Base-by-base conservation (phyloP, 495 filamentous ascomycete genomes). In the Apodospora peruviana region DNA sequence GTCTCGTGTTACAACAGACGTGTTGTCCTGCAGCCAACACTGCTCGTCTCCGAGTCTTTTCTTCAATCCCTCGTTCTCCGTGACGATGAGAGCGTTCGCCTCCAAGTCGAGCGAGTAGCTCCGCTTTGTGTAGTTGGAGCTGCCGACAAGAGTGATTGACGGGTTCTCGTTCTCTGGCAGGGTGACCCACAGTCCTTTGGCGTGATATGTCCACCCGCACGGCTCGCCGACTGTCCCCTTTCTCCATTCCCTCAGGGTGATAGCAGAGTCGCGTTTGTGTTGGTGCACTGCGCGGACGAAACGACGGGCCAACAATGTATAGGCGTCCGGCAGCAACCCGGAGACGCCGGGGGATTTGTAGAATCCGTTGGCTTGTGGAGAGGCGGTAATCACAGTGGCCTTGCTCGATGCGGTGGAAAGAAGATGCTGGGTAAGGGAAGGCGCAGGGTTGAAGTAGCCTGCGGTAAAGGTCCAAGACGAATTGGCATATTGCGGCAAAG, bases 381-480 rank as follows among this genome's bases (percentile, higher is more conserved):
- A 91, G n/a, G 93, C 93, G 4, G 94, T 95, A 43, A 99, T 79
- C 18, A 99, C 83, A 2, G 87, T 93, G 51, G 87, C 90, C 43
- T 72, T 72, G 12, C 61, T 60, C 4, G 83, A 85, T 4, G 74
- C 66, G 14, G 88, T 90, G 16, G 77, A 70, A 16, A 99, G 80
- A 1, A 97, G 71, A 3, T 95, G 76, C 40, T 83, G 76, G 14
- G 86, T 90, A 5, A 96, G 78, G 2, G 81, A 76, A 2, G 91
- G 83, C 34, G 88, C 87, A 42, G 93, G 94, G 68, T 99, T 98
- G 74, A 98, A 98, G 66, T 98, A 98, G 22, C 93, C 93, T 2
- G 93, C 91, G 18, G 93, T 97, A 68, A 98, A 97, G 12, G 88
- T 88, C 91, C 93, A 97, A 29, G 77, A 81, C 3, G 85, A 86